phyloP scores from a whole-genome alignment of 129 eudicot genomes.

The sunflower (Helianthus annuus) region HanXRQr2.0-SUNRISE NC_035438.2:6845269-6845768 shows the following conservation, averaged over 20 bases:
- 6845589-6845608: neutral
- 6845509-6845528: slow-evolving; percentile 31
- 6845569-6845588: neutral
- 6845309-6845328: slow-evolving; percentile 68
- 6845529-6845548: neutral
- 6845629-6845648: slow-evolving; percentile 10
- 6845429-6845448: slow-evolving; percentile 66
- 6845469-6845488: slow-evolving; percentile 77
- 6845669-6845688: slow-evolving; percentile 1
- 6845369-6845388: neutral
- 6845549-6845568: slow-evolving; percentile 17
- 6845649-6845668: neutral
- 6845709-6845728: slow-evolving; percentile 71
- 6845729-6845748: slow-evolving; percentile 71
- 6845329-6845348: slow-evolving; percentile 3
- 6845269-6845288: slow-evolving; percentile 92
- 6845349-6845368: neutral
- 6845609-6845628: neutral
- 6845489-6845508: slow-evolving; percentile 57
- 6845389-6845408: slow-evolving; percentile 35
- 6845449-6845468: slow-evolving; percentile 81
- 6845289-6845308: slow-evolving; percentile 89
- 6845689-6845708: slow-evolving; percentile 19
- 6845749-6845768: slow-evolving; percentile 66
- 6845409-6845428: slow-evolving; percentile 81